These are phyloP conservation scores for Cantharellus cinnabarinus DNA, from an alignment of 768 basidiomycete genomes.

Conservation along the genomic window DNA sequence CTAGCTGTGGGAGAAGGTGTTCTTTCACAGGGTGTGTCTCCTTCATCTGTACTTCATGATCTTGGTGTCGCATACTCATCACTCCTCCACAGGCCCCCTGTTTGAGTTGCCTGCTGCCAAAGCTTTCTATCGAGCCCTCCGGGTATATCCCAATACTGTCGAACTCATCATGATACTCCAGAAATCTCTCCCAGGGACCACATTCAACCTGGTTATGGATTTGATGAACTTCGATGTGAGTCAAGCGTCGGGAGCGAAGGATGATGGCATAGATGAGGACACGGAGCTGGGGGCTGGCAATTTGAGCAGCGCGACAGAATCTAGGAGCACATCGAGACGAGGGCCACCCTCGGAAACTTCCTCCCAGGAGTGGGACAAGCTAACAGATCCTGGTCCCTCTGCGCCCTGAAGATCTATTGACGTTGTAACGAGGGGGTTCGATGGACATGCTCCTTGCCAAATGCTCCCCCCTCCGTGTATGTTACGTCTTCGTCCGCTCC, in stretches of 20 bases:
- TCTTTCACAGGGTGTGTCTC: slow-evolving; percentile 40
- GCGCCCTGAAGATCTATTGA: neutral
- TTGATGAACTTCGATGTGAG: slow-evolving; percentile 81
- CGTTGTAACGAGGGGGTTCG: slow-evolving; percentile 6
- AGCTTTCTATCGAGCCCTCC: slow-evolving; percentile 81
- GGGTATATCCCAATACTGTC: slow-evolving; percentile 84
- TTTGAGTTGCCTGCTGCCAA: slow-evolving; percentile 66
- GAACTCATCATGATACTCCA: slow-evolving; percentile 92
- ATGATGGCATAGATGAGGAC: slow-evolving; percentile 16
- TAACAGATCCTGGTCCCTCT: slow-evolving; percentile 38
- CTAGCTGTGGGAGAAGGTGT: slow-evolving; percentile 77
- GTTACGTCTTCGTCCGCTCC: slow-evolving; percentile 1
- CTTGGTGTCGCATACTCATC: neutral
- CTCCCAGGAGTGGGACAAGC: slow-evolving; percentile 77
- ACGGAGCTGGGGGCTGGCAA: neutral
- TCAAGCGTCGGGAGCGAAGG: slow-evolving; percentile 20
- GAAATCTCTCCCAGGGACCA: slow-evolving; percentile 61
- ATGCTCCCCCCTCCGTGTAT: slow-evolving; percentile 1
- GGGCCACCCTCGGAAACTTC: slow-evolving; percentile 72
- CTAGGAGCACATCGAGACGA: slow-evolving; percentile 9
- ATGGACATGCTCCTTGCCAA: slow-evolving; percentile 14
- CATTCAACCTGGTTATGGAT: slow-evolving; percentile 72
- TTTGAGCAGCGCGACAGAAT: slow-evolving; percentile 1
- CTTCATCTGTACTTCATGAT: neutral
- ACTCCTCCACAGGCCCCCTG: slow-evolving; percentile 36